phyloP scores from a whole-genome alignment of 2,329 filamentous ascomycete species.

The Aspergillus aculeatinus region DNA sequence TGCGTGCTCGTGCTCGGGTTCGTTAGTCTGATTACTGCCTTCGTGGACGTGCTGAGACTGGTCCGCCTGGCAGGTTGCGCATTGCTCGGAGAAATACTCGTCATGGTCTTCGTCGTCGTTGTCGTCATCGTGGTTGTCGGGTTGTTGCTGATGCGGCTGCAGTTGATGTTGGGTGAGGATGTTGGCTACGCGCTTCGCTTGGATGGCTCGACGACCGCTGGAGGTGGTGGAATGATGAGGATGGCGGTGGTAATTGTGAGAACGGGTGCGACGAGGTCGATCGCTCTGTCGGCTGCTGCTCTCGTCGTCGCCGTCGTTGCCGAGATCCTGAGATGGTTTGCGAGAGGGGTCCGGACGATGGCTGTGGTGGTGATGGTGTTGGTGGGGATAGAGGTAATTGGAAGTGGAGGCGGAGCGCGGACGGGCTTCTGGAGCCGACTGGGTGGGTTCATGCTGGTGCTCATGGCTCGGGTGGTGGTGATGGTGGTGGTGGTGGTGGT shows the following conservation, averaged over 20 bases:
- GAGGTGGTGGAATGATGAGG: constrained; percentile 12
- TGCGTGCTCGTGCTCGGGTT: not conserved
- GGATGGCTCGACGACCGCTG: constrained; percentile 8
- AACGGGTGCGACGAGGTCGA: constrained; percentile 22
- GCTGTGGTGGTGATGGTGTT: not conserved
- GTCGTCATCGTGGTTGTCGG: not conserved
- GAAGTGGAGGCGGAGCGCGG: constrained; percentile 8
- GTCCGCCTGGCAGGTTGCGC: not conserved
- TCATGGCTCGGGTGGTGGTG: not conserved
- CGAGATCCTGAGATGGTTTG: constrained; percentile 30
- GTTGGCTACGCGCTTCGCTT: constrained; percentile 21
- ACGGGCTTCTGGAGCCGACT: constrained; percentile 7
- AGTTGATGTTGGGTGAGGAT: constrained; percentile 25
- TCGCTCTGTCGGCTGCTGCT: constrained; percentile 28
- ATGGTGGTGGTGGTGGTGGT: not conserved
- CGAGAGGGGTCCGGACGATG: not conserved
- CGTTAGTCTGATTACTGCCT: not conserved
- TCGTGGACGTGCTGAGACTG: not conserved
- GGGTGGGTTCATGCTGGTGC: not conserved
- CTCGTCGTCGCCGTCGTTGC: constrained; percentile 40
- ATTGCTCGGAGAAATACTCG: not conserved
- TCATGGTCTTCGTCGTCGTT: not conserved
- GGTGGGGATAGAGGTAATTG: constrained; percentile 15
- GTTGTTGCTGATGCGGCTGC: not conserved
- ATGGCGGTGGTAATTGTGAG: constrained; percentile 25